Evolutionary conservation across 1,139 yeast species (phyloP).

Genomic region (Maudiozyma humilis): DNA sequence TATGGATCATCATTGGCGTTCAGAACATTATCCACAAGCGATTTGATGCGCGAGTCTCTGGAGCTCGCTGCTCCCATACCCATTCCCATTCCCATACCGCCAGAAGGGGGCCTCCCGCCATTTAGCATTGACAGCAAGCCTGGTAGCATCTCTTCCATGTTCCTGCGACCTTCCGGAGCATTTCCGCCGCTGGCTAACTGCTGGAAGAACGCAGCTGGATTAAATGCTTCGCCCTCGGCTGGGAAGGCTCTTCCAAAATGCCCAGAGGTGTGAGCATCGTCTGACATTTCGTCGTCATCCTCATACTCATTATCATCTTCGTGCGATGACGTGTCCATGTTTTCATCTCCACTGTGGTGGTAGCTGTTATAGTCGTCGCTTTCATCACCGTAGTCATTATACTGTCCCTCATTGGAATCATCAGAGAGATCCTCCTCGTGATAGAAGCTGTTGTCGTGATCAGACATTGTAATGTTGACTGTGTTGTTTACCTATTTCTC

Average conservation of each 20-base stretch:
- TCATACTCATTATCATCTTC: constrained; percentile 12
- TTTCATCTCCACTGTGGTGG: constrained; percentile 17
- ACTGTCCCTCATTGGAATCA: constrained; percentile 39
- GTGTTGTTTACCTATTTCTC: no score
- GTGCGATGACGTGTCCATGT: constrained; percentile 14
- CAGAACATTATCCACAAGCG: constrained; percentile 24
- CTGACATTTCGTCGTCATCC: neutral
- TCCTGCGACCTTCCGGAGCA: constrained; percentile 1
- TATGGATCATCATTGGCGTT: constrained; percentile 38
- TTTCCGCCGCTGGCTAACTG: constrained; percentile 8
- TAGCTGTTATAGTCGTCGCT: neutral
- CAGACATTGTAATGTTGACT: no score
- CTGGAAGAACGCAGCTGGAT: constrained; percentile 9
- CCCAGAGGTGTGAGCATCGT: constrained; percentile 20
- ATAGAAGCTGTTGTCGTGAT: neutral
- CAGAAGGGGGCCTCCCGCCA: constrained; percentile 17
- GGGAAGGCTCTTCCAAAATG: constrained; percentile 12
- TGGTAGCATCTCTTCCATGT: constrained; percentile 30
- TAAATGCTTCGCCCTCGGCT: constrained; percentile 7
- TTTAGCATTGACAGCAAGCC: constrained; percentile 36
- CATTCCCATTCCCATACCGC: neutral
- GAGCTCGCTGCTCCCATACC: constrained; percentile 7
- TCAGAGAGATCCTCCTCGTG: neutral
- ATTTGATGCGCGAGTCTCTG: constrained; percentile 17
- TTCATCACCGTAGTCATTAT: constrained; percentile 37